Conservation (phyloP, 768 basidiomycete genomes). For the Phanerochaete sordida region DNA sequence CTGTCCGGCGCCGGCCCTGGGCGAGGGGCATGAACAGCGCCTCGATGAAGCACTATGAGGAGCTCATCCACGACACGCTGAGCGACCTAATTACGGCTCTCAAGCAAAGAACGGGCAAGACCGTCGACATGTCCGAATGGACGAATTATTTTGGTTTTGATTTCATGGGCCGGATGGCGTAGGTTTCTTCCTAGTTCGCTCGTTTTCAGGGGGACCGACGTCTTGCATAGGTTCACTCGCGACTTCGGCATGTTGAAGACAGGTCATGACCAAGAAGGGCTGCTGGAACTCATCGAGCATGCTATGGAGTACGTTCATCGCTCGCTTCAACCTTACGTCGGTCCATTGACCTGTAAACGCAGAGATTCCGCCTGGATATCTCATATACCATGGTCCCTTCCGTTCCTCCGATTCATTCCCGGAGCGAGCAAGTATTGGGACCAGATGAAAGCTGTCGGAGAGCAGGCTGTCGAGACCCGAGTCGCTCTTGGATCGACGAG, state of each 20-base stretch:
- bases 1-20: conserved; percentile 10
- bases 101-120: not conserved
- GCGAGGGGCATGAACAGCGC: conserved; percentile 12
- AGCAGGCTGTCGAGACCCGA: conserved; percentile 2
- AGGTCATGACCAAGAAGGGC: conserved; percentile 2
- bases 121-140: conserved; percentile 10
- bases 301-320: conserved; percentile 7
- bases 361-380: conserved; percentile 13
- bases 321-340: no score
- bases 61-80: conserved; percentile 4
- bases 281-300: conserved; percentile 8
- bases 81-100: not conserved
- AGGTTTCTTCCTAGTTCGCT: not conserved
- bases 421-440: conserved; percentile 8
- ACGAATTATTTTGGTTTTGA: conserved; percentile 16
- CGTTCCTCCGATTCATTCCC: conserved; percentile 2
- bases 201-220: not conserved
- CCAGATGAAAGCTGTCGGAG: conserved; percentile 8
- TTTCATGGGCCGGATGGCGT: conserved; percentile 17
- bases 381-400: conserved; percentile 12
- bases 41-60: conserved; percentile 14
- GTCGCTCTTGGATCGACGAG: not conserved
- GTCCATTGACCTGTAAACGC: no score
- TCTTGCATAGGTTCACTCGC: conserved; percentile 5
- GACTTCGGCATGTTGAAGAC: conserved; percentile 11